Conservation (phyloP, 164 flowering plant species). For the grape (Vitis vinifera) region ASM3070453v1 NC_081811.1:27221001-27221500, state of each 20-base stretch:
- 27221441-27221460: not conserved
- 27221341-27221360: conserved; percentile 99
- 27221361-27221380: conserved; percentile 99
- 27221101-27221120: not conserved
- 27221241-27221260: not conserved
- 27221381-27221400: conserved; percentile 99
- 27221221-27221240: not conserved
- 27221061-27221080: conserved; percentile 1
- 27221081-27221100: not conserved
- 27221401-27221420: conserved; percentile 74
- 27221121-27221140: not conserved
- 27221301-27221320: conserved; percentile 99
- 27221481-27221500: not conserved
- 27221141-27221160: not conserved
- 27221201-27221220: not conserved
- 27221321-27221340: conserved; percentile 98
- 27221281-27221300: conserved; percentile 92
- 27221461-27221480: not conserved
- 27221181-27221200: not conserved
- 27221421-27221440: not conserved
- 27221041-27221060: conserved; percentile 84
- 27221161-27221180: not conserved
- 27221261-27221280: conserved; percentile 52
- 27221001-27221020: conserved; percentile 82
- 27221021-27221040: conserved; percentile 98